A percentile compares a stretch with the other conserved stretches of the same genome.
These are phyloP conservation scores for Globisporangium polare DNA, from an alignment of 352 stramenopile genomes.

Conservation along the genomic window DNA sequence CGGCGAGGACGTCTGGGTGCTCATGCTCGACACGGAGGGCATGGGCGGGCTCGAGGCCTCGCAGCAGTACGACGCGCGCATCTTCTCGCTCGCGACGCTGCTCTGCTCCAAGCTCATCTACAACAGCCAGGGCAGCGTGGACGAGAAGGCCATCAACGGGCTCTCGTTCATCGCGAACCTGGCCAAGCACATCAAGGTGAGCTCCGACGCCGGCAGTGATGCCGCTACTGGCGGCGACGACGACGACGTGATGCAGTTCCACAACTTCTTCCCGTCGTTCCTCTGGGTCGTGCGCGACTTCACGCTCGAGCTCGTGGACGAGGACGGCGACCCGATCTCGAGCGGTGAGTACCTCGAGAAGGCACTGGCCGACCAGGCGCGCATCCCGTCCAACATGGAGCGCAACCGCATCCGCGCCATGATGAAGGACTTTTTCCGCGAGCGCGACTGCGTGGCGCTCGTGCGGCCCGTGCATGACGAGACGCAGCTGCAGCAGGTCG, in stretches of 20 bases:
- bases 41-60: conserved; percentile 81
- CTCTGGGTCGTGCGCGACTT: conserved; percentile 89
- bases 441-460: conserved; percentile 77
- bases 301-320: conserved; percentile 80
- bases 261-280: conserved; percentile 87
- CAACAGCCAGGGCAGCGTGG: conserved; percentile 83
- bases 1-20: conserved; percentile 66
- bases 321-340: conserved; percentile 78
- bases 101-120: conserved; percentile 88
- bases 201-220: conserved; percentile 26
- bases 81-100: conserved; percentile 84
- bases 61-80: conserved; percentile 83
- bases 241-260: conserved; percentile 69
- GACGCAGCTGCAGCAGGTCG: conserved; percentile 68
- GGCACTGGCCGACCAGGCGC: conserved; percentile 65
- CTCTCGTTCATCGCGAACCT: conserved; percentile 88
- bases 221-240: conserved; percentile 21
- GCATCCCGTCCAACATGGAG: conserved; percentile 66
- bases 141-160: conserved; percentile 81
- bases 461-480: conserved; percentile 84
- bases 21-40: conserved; percentile 87
- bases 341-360: conserved; percentile 81
- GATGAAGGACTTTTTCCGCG: conserved; percentile 84
- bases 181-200: conserved; percentile 82
- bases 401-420: conserved; percentile 76